These are phyloP conservation scores for Colletotrichum sojae DNA, from an alignment of 2,329 filamentous ascomycete species.

Conservation along the genomic window DNA sequence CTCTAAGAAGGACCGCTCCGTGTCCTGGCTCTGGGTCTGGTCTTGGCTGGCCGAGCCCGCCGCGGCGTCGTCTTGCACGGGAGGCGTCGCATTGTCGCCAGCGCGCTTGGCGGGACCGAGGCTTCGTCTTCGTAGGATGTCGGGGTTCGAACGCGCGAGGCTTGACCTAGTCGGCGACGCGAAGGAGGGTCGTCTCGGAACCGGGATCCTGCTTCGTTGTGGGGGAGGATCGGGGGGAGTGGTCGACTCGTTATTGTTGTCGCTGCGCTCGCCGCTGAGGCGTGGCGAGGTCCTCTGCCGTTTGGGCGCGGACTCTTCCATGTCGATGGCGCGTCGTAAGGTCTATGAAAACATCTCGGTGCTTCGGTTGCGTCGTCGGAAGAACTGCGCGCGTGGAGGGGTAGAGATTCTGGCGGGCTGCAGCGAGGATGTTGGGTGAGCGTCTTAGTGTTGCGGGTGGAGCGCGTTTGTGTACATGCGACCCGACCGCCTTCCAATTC, in stretches of 20 bases:
- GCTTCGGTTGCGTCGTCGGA: background rate
- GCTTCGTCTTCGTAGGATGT: constrained; percentile 59
- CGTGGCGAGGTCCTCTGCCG: constrained; percentile 74
- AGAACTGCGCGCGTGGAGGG: too few relatives aligned
- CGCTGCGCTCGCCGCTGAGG: constrained; percentile 49
- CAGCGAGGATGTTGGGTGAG: constrained; percentile 3
- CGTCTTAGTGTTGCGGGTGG: background rate
- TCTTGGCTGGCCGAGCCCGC: constrained; percentile 8
- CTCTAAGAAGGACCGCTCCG: constrained; percentile 22
- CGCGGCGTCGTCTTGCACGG: background rate
- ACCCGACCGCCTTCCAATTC: constrained; percentile 44
- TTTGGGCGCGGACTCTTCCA: constrained; percentile 73
- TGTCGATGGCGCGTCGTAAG: constrained; percentile 33
- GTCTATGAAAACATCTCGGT: constrained; percentile 1
- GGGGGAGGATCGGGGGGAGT: constrained; percentile 50
- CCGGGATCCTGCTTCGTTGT: constrained; percentile 42
- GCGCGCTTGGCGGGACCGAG: constrained; percentile 37
- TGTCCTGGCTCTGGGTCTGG: constrained; percentile 2
- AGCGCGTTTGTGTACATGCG: constrained; percentile 41
- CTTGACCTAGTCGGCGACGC: constrained; percentile 78
- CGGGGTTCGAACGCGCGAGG: constrained; percentile 72
- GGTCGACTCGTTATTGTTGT: constrained; percentile 50
- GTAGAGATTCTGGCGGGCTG: background rate
- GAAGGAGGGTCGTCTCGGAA: constrained; percentile 67
- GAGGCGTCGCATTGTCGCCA: constrained; percentile 36